phyloP scores from a whole-genome alignment of 441 rosid species.

The Erodium chrysanthum region DNA sequence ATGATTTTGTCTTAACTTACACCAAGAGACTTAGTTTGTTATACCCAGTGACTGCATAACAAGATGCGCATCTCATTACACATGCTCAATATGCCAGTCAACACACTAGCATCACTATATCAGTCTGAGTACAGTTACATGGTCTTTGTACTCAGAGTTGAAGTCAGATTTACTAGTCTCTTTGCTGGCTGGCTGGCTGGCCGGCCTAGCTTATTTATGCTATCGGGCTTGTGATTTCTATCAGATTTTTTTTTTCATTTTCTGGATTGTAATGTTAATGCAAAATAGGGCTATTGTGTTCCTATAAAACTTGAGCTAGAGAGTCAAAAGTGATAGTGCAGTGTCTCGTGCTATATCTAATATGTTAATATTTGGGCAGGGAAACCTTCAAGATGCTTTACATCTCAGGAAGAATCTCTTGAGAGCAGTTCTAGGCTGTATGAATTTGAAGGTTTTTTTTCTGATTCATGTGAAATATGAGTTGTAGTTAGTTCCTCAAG shows the following conservation, averaged over 20 bases:
- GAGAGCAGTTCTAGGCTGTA: slow-evolving; percentile 45
- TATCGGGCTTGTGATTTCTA: not conserved
- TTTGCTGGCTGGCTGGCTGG: not conserved
- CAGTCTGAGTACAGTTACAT: not conserved
- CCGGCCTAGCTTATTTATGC: not conserved
- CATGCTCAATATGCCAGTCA: slow-evolving; percentile 2
- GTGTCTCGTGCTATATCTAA: slow-evolving; percentile 7
- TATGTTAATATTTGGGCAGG: slow-evolving; percentile 38
- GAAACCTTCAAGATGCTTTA: slow-evolving; percentile 64
- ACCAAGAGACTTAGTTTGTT: slow-evolving; percentile 2
- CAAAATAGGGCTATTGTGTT: not conserved
- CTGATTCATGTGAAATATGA: slow-evolving; percentile 10
- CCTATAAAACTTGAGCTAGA: not conserved
- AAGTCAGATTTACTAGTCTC: slow-evolving; percentile 4
- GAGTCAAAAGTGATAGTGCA: slow-evolving; percentile 1
- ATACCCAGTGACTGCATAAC: not conserved
- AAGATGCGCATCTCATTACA: not conserved
- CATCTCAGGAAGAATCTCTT: slow-evolving; percentile 74
- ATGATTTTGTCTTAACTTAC: slow-evolving; percentile 1
- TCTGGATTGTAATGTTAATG: not conserved
- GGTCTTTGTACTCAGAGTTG: no score
- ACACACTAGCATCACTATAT: not conserved
- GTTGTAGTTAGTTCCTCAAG: not conserved
- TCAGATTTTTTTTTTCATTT: not conserved
- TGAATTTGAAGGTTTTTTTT: slow-evolving; percentile 50